Conservation (phyloP, 2,329 filamentous ascomycete species). For the Beauveria pseudobassiana region DNA sequence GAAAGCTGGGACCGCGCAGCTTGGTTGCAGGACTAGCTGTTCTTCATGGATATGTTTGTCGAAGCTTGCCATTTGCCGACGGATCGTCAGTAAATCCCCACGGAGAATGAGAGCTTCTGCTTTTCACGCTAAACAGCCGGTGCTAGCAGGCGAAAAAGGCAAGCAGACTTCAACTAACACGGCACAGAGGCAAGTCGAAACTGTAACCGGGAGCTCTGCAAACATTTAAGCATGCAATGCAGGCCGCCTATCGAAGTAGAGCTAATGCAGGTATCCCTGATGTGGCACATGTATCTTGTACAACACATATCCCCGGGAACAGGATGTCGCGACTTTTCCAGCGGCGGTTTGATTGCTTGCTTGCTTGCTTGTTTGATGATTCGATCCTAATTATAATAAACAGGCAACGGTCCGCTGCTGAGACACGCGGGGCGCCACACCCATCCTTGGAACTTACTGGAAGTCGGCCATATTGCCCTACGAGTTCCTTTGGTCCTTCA, state of each 20-base stretch:
- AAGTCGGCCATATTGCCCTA: neutral
- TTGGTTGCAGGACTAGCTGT: neutral
- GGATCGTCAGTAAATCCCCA: neutral
- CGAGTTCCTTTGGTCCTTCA: neutral
- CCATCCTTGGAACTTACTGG: neutral
- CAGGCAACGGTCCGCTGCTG: neutral
- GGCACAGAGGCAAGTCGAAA: neutral
- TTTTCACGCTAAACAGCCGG: neutral
- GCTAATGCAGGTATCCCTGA: neutral
- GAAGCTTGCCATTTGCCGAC: neutral
- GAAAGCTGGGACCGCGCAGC: neutral
- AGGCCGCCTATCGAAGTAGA: neutral
- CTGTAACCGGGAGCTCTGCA: neutral
- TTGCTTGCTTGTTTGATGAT: neutral
- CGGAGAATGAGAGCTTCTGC: neutral
- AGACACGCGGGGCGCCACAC: neutral
- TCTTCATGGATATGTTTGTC: neutral
- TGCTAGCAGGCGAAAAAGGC: neutral
- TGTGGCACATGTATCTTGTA: slow-evolving; percentile 3
- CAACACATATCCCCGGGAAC: neutral
- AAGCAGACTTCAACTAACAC: neutral
- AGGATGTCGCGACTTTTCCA: neutral
- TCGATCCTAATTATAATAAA: neutral
- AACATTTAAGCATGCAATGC: neutral
- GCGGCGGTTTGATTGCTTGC: neutral